Conservation (phyloP, 345 rosid genomes). For the Iberis pinnata region DNA sequence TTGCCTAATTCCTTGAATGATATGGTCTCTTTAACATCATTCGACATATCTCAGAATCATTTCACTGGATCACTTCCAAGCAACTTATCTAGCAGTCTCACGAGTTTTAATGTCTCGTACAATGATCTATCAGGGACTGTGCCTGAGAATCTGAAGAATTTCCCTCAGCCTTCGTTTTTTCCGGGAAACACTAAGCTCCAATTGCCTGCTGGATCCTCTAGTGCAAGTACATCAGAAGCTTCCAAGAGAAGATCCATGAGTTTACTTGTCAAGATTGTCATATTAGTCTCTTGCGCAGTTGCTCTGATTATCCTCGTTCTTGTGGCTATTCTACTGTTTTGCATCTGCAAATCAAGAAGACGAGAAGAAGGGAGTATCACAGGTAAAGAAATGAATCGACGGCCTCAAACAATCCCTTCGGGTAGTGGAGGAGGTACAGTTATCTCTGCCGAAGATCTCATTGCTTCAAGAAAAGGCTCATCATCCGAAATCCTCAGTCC, state of each 20-base stretch:
- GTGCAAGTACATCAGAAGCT: conserved; percentile 37
- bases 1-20: conserved; percentile 71
- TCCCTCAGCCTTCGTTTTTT: conserved; percentile 68
- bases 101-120: conserved; percentile 64
- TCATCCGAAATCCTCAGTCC: conserved; percentile 76
- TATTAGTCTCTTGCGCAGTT: conserved; percentile 66
- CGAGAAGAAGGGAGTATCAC: conserved; percentile 38
- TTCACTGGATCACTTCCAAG: conserved; percentile 71
- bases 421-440: conserved; percentile 56
- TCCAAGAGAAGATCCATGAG: conserved; percentile 48
- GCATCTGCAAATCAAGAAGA: conserved; percentile 51
- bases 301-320: conserved; percentile 62
- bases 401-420: conserved; percentile 45
- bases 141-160: conserved; percentile 73
- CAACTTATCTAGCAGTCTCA: conserved; percentile 54
- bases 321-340: conserved; percentile 63
- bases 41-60: conserved; percentile 74
- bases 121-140: conserved; percentile 86
- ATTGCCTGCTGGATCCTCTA: conserved; percentile 48
- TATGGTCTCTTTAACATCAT: conserved; percentile 50
- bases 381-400: conserved; percentile 40
- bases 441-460: conserved; percentile 84
- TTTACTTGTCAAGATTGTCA: conserved; percentile 52
- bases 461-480: conserved; percentile 68
- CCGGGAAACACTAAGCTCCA: conserved; percentile 66